These are phyloP conservation scores for Dissophora ornata DNA, from an alignment of 192 early-diverging fungal species.

Conservation along the genomic window DNA sequence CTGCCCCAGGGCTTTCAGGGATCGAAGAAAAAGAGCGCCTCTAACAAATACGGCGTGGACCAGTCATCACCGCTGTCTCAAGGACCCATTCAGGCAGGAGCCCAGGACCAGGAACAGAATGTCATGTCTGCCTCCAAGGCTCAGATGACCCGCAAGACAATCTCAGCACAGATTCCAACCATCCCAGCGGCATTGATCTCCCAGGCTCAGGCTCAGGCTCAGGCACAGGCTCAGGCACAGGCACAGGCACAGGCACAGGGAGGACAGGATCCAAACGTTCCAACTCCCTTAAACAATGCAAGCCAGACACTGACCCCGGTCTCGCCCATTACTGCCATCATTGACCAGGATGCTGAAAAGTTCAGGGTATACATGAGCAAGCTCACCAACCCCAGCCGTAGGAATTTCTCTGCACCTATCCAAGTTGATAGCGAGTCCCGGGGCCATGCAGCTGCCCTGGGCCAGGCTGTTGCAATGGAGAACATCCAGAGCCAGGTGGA, in stretches of 20 bases:
- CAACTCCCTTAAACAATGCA: background rate
- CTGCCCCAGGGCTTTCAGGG: background rate
- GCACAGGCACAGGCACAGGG: no score
- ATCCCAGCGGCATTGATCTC: background rate
- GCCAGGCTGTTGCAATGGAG: constrained; percentile 51
- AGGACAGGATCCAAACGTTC: background rate
- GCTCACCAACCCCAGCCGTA: constrained; percentile 15
- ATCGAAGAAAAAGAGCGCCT: background rate
- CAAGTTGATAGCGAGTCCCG: background rate
- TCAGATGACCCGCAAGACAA: constrained; percentile 17
- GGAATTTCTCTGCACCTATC: constrained; percentile 30
- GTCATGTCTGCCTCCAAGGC: constrained; percentile 21
- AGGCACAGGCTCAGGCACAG: no score
- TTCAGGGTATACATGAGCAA: constrained; percentile 49
- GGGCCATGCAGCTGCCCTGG: constrained; percentile 27
- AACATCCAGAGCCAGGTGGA: constrained; percentile 46
- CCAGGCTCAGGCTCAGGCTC: no score
- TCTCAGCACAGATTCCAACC: constrained; percentile 37
- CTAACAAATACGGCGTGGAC: background rate
- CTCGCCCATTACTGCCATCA: constrained; percentile 42
- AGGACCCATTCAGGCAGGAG: background rate
- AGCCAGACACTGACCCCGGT: constrained; percentile 10
- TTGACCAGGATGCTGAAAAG: constrained; percentile 51
- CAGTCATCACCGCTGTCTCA: constrained; percentile 9
- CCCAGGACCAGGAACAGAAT: background rate